phyloP scores from a whole-genome alignment of 2,329 filamentous ascomycete genomes.

The Fusarium sp. region DNA sequence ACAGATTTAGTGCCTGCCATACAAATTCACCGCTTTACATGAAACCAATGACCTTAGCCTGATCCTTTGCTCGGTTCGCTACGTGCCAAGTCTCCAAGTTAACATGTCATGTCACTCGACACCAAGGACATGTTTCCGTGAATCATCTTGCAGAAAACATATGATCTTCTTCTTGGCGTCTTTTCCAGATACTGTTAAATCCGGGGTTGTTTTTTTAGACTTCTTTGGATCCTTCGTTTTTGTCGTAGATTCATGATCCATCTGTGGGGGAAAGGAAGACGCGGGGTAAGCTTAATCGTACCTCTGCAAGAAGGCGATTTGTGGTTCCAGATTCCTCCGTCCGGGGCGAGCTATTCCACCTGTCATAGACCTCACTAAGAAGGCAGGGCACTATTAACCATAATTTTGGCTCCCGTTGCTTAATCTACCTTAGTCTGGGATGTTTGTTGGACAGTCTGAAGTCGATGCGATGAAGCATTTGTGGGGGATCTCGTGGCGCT shows the following conservation, averaged over 20 bases:
- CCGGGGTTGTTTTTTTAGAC: background rate
- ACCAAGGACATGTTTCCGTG: background rate
- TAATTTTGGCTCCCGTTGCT: background rate
- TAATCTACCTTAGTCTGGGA: background rate
- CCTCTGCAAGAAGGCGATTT: background rate
- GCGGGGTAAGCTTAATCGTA: background rate
- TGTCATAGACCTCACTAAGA: background rate
- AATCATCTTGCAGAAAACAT: background rate
- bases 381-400: background rate
- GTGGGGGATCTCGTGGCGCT: background rate
- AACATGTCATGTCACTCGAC: background rate
- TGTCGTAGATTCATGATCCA: background rate
- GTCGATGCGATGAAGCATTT: rapidly evolving
- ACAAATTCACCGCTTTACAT: background rate
- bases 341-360: background rate
- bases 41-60: background rate
- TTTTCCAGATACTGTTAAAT: background rate
- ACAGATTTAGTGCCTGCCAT: rapidly evolving
- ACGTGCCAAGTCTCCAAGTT: background rate
- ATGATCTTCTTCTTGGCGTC: background rate
- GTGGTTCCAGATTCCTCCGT: background rate
- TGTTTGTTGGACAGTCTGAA: rapidly evolving
- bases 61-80: background rate
- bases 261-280: background rate
- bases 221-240: background rate